phyloP scores from a whole-genome alignment of 2,329 filamentous ascomycete genomes.

The Bipolaris zeicola region DNA sequence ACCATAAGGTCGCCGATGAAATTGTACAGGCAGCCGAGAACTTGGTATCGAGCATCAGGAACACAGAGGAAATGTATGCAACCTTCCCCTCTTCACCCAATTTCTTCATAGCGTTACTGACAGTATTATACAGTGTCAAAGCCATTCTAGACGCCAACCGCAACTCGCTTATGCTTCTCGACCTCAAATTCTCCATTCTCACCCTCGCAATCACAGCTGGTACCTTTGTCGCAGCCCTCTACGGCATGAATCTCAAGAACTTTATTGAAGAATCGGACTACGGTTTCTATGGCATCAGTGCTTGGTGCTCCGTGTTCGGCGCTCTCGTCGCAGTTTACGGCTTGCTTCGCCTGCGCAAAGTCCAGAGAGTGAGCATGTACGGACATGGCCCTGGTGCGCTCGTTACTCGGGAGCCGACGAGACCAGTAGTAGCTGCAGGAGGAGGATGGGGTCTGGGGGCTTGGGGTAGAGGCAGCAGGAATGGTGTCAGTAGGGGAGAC shows the following conservation, averaged over 20 bases:
- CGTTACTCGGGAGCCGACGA: constrained; percentile 18
- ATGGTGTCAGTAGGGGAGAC: constrained; percentile 25
- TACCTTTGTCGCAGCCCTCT: constrained; percentile 96
- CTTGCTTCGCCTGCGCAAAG: constrained; percentile 78
- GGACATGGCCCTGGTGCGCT: constrained; percentile 48
- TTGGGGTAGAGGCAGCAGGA: constrained; percentile 38
- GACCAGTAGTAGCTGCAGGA: constrained; percentile 6
- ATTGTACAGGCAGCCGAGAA: constrained; percentile 96
- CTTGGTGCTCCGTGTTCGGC: constrained; percentile 72
- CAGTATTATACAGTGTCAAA: constrained; percentile 68
- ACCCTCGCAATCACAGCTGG: constrained; percentile 94
- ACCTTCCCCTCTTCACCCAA: not conserved
- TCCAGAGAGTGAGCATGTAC: constrained; percentile 90
- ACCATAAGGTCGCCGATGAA: constrained; percentile 97
- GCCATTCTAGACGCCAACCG: constrained; percentile 97
- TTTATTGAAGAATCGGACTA: constrained; percentile 93
- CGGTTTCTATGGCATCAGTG: constrained; percentile 80
- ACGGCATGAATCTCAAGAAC: constrained; percentile 99
- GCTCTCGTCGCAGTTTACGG: constrained; percentile 83
- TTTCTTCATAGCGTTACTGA: constrained; percentile 23
- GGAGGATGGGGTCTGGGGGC: constrained; percentile 35
- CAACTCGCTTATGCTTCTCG: constrained; percentile 95
- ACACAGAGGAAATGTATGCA: constrained; percentile 95
- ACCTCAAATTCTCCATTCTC: constrained; percentile 94
- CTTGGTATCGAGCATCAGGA: constrained; percentile 90